Percentiles rank a stretch among this genome's conserved stretches.
Evolutionary conservation across 2,329 filamentous ascomycete genomes (phyloP).

Genomic region (Furcasterigmium sp.): DNA sequence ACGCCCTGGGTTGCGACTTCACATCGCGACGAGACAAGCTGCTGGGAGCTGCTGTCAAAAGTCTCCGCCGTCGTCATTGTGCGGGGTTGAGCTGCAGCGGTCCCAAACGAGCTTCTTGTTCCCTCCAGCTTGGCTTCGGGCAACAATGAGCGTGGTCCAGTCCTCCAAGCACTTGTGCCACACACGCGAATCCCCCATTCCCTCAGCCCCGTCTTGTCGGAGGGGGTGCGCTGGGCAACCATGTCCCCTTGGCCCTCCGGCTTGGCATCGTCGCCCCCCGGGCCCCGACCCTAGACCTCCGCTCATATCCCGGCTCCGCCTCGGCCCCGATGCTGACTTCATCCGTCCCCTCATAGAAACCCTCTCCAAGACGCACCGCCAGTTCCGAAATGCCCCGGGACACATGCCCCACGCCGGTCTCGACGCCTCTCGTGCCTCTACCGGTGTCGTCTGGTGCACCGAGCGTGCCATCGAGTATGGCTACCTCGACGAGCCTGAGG

Average conservation of each 20-base stretch:
- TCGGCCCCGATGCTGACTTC: slow-evolving; percentile 29
- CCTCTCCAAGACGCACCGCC: slow-evolving; percentile 77
- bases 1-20: no score
- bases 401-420: slow-evolving; percentile 88
- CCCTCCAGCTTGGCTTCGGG: no score
- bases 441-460: slow-evolving; percentile 90
- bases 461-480: slow-evolving; percentile 86
- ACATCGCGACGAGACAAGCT: no score
- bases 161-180: no score
- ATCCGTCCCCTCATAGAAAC: slow-evolving; percentile 52
- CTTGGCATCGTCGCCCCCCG: slow-evolving; percentile 55
- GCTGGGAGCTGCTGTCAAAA: no score
- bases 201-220: no score
- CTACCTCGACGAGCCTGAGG: slow-evolving; percentile 72
- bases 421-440: slow-evolving; percentile 81
- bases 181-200: no score
- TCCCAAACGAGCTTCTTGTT: no score
- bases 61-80: no score
- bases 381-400: slow-evolving; percentile 86
- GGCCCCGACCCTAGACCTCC: slow-evolving; percentile 48
- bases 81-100: no score
- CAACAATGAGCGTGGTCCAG: no score
- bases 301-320: slow-evolving; percentile 22
- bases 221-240: no score
- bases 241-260: background rate